Percentiles rank a stretch among this genome's conserved stretches.
phyloP scores from a whole-genome alignment of 306 rosid genomes.

The Sechiopsis laciniata region DNA sequence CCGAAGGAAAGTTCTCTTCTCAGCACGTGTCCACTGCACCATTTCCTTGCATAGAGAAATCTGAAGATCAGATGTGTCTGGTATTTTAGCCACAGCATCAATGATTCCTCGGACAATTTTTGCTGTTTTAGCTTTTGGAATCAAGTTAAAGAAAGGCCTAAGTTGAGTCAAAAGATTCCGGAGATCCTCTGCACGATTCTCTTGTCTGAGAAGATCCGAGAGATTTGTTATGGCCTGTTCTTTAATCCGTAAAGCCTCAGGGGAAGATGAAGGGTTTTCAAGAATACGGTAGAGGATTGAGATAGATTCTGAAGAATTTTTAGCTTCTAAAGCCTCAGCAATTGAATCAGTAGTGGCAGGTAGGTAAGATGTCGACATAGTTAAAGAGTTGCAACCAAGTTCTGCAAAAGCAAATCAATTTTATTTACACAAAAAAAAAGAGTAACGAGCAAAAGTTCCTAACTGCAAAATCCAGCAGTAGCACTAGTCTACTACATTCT shows the following conservation, averaged over 20 bases:
- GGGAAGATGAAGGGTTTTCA: slow-evolving; percentile 73
- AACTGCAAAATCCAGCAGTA: not conserved
- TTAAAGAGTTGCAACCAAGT: not conserved
- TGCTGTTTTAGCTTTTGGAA: slow-evolving; percentile 92
- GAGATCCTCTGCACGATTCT: slow-evolving; percentile 84
- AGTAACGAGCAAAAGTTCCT: not conserved
- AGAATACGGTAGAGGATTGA: slow-evolving; percentile 68
- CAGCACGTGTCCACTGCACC: slow-evolving; percentile 90
- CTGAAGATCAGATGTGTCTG: slow-evolving; percentile 78
- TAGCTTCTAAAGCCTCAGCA: slow-evolving; percentile 64
- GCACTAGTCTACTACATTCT: not conserved
- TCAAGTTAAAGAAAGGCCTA: slow-evolving; percentile 88
- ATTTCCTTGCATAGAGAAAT: slow-evolving; percentile 83
- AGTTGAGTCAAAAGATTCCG: slow-evolving; percentile 77
- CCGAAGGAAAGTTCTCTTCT: slow-evolving; percentile 83
- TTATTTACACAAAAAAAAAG: not conserved
- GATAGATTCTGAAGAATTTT: slow-evolving; percentile 56
- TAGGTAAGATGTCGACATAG: slow-evolving; percentile 67
- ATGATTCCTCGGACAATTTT: slow-evolving; percentile 82
- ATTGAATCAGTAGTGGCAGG: slow-evolving; percentile 75
- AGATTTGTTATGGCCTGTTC: slow-evolving; percentile 78
- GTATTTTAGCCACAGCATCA: slow-evolving; percentile 83
- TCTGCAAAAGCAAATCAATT: not conserved
- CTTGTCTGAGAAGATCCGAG: slow-evolving; percentile 68
- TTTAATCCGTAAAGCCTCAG: slow-evolving; percentile 77